These are phyloP conservation scores for Pseudodiploospora longispora DNA, from an alignment of 2,329 filamentous ascomycete genomes.

Conservation along the genomic window DNA sequence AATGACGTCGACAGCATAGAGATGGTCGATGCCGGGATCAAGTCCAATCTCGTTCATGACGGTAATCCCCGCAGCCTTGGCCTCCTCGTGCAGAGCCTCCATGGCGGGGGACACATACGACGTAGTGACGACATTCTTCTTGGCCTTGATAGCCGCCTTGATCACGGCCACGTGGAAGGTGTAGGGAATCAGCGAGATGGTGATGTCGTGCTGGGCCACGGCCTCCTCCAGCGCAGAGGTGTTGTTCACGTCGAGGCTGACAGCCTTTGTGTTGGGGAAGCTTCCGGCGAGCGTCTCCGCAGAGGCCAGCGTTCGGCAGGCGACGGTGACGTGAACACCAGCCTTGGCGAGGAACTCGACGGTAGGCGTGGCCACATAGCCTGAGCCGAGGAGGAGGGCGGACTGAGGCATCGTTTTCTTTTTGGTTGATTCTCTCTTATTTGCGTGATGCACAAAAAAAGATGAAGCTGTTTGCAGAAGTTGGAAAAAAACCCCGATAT, in stretches of 20 bases:
- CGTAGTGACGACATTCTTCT: constrained; percentile 95
- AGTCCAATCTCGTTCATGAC: constrained; percentile 93
- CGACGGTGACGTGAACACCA: constrained; percentile 58
- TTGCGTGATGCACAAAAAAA: no score
- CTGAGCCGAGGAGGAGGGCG: neutral
- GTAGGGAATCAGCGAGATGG: constrained; percentile 83
- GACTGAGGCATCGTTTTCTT: no score
- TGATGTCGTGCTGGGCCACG: constrained; percentile 70
- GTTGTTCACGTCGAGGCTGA: constrained; percentile 79
- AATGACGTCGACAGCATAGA: constrained; percentile 77
- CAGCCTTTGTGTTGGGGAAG: constrained; percentile 64
- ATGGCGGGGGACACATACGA: constrained; percentile 90
- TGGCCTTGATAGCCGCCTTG: constrained; percentile 84
- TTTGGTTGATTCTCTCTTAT: no score
- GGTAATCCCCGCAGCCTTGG: constrained; percentile 84
- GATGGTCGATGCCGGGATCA: constrained; percentile 65
- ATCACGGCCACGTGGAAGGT: constrained; percentile 83
- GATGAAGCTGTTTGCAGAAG: no score
- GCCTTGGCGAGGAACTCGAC: constrained; percentile 54
- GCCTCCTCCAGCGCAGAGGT: constrained; percentile 69
- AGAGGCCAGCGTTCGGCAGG: constrained; percentile 71
- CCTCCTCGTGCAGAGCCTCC: constrained; percentile 71
- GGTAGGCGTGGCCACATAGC: constrained; percentile 35
- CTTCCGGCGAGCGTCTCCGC: constrained; percentile 68
- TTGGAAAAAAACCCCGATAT: no score